Conservation (phyloP, 805 yeast species). For the Scheffersomyces lignosus region DNA sequence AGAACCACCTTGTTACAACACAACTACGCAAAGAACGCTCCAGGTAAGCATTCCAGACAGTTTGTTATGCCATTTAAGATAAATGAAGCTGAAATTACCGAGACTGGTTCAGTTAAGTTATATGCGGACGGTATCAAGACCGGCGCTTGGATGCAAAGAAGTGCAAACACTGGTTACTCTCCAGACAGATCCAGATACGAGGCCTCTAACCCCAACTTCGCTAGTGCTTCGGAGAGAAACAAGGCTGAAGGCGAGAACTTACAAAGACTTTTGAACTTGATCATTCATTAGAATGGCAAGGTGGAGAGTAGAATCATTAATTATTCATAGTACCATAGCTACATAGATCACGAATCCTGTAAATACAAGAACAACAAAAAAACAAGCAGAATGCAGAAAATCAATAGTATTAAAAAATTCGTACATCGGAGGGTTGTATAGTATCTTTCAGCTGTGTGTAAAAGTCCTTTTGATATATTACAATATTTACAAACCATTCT, state of each 20-base stretch:
- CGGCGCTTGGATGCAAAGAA: constrained; percentile 40
- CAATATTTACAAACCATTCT: no score
- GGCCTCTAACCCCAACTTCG: constrained; percentile 33
- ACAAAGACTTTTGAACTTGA: constrained; percentile 26
- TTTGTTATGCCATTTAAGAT: constrained; percentile 43
- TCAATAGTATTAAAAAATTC: no score
- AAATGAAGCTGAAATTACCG: constrained; percentile 34
- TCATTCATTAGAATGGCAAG: constrained; percentile 12
- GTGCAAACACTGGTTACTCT: constrained; percentile 17
- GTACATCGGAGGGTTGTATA: no score
- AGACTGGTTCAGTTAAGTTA: constrained; percentile 39
- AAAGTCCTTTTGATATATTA: no score
- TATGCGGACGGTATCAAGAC: constrained; percentile 41
- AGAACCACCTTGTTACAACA: constrained; percentile 36
- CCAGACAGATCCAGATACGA: constrained; percentile 23
- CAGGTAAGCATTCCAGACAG: constrained; percentile 45
- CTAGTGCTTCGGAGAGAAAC: constrained; percentile 35
- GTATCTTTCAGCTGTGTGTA: no score
- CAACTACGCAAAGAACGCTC: constrained; percentile 31
- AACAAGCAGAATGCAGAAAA: no score
- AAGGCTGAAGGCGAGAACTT: constrained; percentile 26
- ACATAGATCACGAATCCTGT: no score
- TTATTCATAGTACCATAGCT: no score
- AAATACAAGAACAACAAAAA: no score
- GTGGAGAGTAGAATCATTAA: no score